Base-by-base conservation (phyloP, 331 rosid species). In the Cydonia oblonga region DNA sequence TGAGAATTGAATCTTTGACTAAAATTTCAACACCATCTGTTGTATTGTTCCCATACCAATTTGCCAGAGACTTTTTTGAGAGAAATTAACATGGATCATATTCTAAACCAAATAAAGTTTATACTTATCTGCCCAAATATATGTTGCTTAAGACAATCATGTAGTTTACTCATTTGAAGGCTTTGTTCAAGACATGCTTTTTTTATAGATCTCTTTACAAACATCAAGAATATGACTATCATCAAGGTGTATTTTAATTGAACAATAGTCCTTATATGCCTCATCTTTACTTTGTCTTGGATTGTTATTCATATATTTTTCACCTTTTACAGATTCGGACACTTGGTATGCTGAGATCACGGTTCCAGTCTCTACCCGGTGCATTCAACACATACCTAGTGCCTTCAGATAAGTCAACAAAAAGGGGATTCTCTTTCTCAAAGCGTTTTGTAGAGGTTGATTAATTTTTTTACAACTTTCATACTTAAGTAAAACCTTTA, bases 341-440 rank as follows among this genome's bases (percentile, higher is more conserved):
- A 65, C 81, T 95, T 57, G 87, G 89, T 80, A 95, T 95, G 98
- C 85, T 95, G 72, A 88, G 98, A 67, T 89, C 98, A 63, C 83
- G 97, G 75, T 95, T 95, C 88, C 97, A 86, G 83, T 91, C 97
- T 81, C 76, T 95, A 81, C 98, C 98, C 35, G 96, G 98, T 68
- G 97, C 98, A 79, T 89, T 95, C 84, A 95, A 91, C 77, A 64
- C 96, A 64, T 90, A 80, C 80, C 84, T 95, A 86, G 97, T 95
- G 83, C 98, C 98, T 77, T 86, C 97, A 7, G 96, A 95, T 78
- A 90, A 84, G 83, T 88, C 84, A 23, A 78, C 57, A 73, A 91
- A 83, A 82, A 91, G 81, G 81, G 81, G 80, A 76, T 95, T 95
- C 80, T 73, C 97, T 58, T 78, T 95, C 57, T 74, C 96, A 5